phyloP scores from a whole-genome alignment of 2,329 filamentous ascomycete genomes.

The Calonectria pseudoreteaudii region DNA sequence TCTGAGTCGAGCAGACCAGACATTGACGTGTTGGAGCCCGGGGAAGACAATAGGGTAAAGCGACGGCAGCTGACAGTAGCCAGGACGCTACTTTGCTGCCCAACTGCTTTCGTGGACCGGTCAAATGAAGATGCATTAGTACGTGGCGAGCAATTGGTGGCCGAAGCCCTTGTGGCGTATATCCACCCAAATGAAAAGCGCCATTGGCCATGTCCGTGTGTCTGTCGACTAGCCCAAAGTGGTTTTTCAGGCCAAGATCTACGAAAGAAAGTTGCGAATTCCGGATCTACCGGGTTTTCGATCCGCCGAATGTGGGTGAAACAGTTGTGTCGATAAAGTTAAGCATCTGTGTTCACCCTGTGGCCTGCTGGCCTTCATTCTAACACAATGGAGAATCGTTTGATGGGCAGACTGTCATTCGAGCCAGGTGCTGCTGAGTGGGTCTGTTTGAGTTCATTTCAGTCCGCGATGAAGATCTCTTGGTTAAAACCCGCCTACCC shows the following conservation, averaged over 20 bases:
- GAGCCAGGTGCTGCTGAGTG: too few species aligned
- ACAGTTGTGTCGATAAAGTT: background rate
- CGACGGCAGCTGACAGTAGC: background rate
- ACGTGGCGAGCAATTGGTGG: background rate
- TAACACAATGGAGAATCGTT: too few species aligned
- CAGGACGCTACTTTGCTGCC: background rate
- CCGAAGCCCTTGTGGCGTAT: background rate
- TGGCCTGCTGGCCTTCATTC: background rate
- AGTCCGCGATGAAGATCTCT: too few species aligned
- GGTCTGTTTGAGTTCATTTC: too few species aligned
- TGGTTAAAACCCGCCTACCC: too few species aligned
- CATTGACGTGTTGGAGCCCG: background rate
- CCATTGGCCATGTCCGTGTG: too few species aligned
- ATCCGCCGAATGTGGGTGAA: background rate
- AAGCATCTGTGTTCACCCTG: background rate
- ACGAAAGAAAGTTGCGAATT: background rate
- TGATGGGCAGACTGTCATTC: too few species aligned
- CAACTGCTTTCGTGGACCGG: background rate
- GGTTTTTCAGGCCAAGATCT: background rate
- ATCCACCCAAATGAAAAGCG: too few species aligned
- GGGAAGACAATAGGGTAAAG: background rate
- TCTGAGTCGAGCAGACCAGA: background rate
- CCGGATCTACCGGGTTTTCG: background rate
- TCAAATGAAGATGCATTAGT: background rate
- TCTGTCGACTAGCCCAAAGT: background rate